Base-by-base conservation (phyloP, 495 filamentous ascomycete genomes). In the Aspergillus incahuasiensis region DNA sequence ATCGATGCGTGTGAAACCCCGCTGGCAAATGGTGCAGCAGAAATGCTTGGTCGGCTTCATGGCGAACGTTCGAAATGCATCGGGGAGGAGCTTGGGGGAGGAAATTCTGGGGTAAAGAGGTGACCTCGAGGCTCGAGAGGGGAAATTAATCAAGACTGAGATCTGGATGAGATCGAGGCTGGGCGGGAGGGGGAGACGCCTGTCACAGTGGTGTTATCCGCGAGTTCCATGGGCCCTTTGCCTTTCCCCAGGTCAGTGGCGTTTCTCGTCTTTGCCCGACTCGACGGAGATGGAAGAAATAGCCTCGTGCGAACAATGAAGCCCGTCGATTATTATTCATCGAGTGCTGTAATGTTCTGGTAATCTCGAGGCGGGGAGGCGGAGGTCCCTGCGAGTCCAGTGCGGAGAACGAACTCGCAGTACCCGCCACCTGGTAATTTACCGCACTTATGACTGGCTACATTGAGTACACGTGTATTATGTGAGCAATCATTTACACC, bases 41-140 rank as follows among this genome's bases (percentile, higher is more conserved):
- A 76, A 77, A 54, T 75, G 74, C 60, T 78, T 76, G 57, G 71
- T 69, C 48, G 68, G 54, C 66, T 73, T 74, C 74, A 74, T 73
- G 62, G 61, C 57, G 63, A 55, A 39, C 39, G 38, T 38, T 8
- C 45, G 43, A 40, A 18, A 58, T 54, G 65, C 71, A 75, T 72
- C 66, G 71, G 68, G 67, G 67, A 73, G 67, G 66, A 68, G 55
- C 40, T 55, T 58, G 40, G 28, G 24, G 46, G 28, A 24, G 58
- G 59, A 44, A 62, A 56, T 60, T 65, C 60, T 52, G 62, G 62
- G 70, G 64, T 61, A 63, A 56, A 46, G 48, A 39, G 41, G 34
- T 52, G 52, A 25, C 47, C 48, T 59, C 47, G 52, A 50, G 52
- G 53, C 49, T 32, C 46, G 20, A 38, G 42, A 54, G 57, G 49